Evolutionary conservation across 768 basidiomycete species (phyloP), one percentile per base, ranked within the genome.

Genomic region (Leccinum obscurum): DNA sequence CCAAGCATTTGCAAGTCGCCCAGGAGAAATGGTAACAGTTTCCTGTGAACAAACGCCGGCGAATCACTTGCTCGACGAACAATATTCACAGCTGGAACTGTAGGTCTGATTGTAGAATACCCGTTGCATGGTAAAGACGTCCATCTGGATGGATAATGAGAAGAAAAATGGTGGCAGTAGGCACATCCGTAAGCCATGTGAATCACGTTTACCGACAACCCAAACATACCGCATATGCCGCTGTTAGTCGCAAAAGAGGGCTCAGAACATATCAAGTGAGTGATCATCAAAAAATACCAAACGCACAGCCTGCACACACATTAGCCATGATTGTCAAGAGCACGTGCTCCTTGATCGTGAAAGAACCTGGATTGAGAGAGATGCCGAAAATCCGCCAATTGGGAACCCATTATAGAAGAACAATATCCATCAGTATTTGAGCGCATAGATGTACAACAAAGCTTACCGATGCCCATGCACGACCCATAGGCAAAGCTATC

Each of bases 301-400:
- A 74, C 72, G 49, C 54, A 74, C 72, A 62, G 37, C 51, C 15
- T 17, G 60, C 64, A n/a, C 75, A 77, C n/a, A 81, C 78, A 54
- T 80, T 79, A 2, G 86, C 85, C 74, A 89, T 89, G 63, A 90
- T 84, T 0, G 85, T 89, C 54, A 89, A 81, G 24, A 92, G 72
- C 0, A 87, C 85, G 63, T 83, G 83, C 59, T 83, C 90, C 75
- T 92, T 91, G 71, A 91, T 88, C 24, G 81, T 83, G 69, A 90
- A 92, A 1, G 85, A 86, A 3, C 91, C 90, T 17, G 88, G 88
- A 70, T 90, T 90, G 51, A 90, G 70, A 74, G 20, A 85, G 24
- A 24, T 44, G 22, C 88, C 87, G 46, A 86, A 83, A 3, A 90
- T 69, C 32, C 70, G 76, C 59, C 80, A 75, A 24, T 74, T 67